phyloP scores from a whole-genome alignment of 163 green algal species.

The Scenedesmus sp. region DNA sequence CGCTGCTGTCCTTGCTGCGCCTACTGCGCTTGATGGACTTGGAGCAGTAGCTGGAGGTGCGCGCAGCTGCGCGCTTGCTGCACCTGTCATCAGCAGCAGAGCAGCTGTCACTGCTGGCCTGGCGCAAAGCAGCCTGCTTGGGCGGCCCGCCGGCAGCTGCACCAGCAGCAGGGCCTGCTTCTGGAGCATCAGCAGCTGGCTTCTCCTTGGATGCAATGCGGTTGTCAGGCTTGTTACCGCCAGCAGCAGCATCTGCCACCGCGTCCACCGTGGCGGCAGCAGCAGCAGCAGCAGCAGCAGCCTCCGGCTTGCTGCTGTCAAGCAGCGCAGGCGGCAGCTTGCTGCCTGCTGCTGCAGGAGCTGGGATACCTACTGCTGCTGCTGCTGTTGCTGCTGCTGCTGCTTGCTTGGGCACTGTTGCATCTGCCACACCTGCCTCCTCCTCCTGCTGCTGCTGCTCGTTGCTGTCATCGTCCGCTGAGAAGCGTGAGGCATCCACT shows the following conservation, averaged over 20 bases:
- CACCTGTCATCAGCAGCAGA: not conserved
- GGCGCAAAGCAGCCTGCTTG: not conserved
- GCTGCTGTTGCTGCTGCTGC: slow-evolving; percentile 10
- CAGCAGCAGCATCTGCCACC: not conserved
- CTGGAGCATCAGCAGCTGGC: not conserved
- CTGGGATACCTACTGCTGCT: not conserved
- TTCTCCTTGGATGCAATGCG: not conserved
- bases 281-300: not conserved
- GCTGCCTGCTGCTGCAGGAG: not conserved
- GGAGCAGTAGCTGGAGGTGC: not conserved
- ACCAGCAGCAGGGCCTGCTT: not conserved
- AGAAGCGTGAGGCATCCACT: not conserved
- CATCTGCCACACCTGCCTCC: not conserved
- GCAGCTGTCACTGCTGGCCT: not conserved
- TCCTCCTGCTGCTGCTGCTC: not conserved
- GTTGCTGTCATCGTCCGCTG: not conserved
- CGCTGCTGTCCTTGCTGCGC: not conserved
- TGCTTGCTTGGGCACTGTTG: not conserved
- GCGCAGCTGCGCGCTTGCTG: not conserved
- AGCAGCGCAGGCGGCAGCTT: not conserved
- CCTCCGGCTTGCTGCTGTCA: not conserved
- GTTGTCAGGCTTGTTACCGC: not conserved
- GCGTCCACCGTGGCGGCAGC: not conserved
- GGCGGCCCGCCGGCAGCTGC: not conserved
- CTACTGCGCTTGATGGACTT: not conserved